Conservation (phyloP, 2,329 filamentous ascomycete genomes). For the Zasmidium angulare region DNA sequence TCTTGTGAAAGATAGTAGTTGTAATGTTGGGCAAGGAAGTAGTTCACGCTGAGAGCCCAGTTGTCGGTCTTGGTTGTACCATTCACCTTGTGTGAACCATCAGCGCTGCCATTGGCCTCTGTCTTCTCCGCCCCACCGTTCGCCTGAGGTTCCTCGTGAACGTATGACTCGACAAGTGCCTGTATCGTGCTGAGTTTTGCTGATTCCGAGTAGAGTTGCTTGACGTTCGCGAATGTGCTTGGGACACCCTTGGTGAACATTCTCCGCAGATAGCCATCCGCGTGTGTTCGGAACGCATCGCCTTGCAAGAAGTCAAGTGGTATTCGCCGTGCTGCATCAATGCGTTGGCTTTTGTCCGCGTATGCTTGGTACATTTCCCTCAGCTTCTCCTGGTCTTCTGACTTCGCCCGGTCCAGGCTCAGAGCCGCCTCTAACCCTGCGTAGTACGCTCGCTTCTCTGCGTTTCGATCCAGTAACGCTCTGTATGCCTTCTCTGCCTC, state of each 20-base stretch:
- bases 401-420: constrained; percentile 61
- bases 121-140: constrained; percentile 28
- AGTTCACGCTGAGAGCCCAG: constrained; percentile 78
- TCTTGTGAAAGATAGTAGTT: constrained; percentile 88
- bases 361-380: constrained; percentile 79
- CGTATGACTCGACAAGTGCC: constrained; percentile 75
- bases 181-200: constrained; percentile 77
- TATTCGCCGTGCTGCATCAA: constrained; percentile 81
- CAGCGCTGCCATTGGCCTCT: constrained; percentile 29
- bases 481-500: constrained; percentile 83
- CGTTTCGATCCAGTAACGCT: constrained; percentile 78
- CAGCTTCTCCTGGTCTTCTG: constrained; percentile 66
- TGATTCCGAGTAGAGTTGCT: constrained; percentile 79
- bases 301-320: constrained; percentile 86
- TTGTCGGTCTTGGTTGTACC: constrained; percentile 41
- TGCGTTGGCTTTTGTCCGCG: constrained; percentile 75
- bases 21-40: constrained; percentile 96
- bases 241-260: constrained; percentile 93
- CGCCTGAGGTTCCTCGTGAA: constrained; percentile 40
- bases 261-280: constrained; percentile 73
- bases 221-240: constrained; percentile 94
- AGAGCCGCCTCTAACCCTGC: constrained; percentile 70
- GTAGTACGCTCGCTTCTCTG: constrained; percentile 86
- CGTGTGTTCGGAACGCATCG: constrained; percentile 75
- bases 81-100: constrained; percentile 39